phyloP scores from a whole-genome alignment of 768 basidiomycete species.

The Agrocybe pediades region DNA sequence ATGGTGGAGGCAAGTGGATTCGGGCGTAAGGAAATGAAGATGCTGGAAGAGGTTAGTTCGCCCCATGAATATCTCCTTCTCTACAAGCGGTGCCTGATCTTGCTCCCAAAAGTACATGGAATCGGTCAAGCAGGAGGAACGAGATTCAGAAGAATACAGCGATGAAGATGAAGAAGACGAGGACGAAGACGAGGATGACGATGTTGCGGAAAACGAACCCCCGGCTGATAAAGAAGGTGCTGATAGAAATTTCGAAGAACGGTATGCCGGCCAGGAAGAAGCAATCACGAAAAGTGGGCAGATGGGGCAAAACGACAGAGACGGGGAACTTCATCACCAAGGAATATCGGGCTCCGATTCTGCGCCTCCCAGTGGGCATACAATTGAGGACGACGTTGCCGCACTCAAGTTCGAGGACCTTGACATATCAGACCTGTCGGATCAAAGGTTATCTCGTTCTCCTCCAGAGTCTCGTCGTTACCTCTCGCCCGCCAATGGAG shows the following conservation, averaged over 20 bases:
- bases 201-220: constrained; percentile 31
- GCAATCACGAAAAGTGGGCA: neutral
- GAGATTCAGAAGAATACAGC: constrained; percentile 14
- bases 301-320: neutral
- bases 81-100: constrained; percentile 2
- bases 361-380: constrained; percentile 1
- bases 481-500: constrained; percentile 43
- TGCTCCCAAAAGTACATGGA: constrained; percentile 64
- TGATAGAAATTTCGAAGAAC: neutral
- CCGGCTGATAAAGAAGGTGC: constrained; percentile 14
- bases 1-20: constrained; percentile 95
- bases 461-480: constrained; percentile 51
- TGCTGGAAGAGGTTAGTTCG: constrained; percentile 76
- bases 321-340: neutral
- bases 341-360: neutral
- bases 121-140: constrained; percentile 39
- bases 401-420: constrained; percentile 23
- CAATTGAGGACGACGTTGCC: neutral
- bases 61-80: constrained; percentile 17
- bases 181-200: constrained; percentile 13
- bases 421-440: constrained; percentile 27
- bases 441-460: constrained; percentile 45
- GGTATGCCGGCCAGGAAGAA: neutral
- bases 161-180: constrained; percentile 29
- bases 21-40: constrained; percentile 77